A percentile compares a stretch with the other conserved stretches of the same genome.
Conservation (phyloP, 2,329 filamentous ascomycete species). For the Phaeosphaeria sp. region DNA sequence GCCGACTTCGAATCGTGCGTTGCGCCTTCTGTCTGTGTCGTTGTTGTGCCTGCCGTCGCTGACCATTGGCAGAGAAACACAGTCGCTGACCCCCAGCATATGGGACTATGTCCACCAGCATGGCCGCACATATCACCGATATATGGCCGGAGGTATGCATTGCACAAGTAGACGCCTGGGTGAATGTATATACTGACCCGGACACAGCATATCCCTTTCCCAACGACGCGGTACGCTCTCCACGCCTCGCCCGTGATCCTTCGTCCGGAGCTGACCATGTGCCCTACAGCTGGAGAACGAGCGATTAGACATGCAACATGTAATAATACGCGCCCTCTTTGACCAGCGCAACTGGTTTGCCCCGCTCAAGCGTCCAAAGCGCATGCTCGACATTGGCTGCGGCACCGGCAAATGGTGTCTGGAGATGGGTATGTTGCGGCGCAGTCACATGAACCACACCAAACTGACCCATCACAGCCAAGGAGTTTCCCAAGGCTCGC, state of each 20-base stretch:
- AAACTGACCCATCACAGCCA: slow-evolving; percentile 37
- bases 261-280: slow-evolving; percentile 17
- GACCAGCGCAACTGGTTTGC: slow-evolving; percentile 45
- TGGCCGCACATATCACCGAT: slow-evolving; percentile 51
- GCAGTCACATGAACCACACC: not conserved
- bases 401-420: slow-evolving; percentile 53
- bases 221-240: slow-evolving; percentile 44
- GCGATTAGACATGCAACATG: slow-evolving; percentile 48
- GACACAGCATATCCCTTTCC: slow-evolving; percentile 47
- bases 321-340: slow-evolving; percentile 48
- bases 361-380: slow-evolving; percentile 43
- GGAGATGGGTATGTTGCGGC: slow-evolving; percentile 47
- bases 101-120: slow-evolving; percentile 49
- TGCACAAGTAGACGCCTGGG: not conserved
- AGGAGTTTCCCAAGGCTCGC: slow-evolving; percentile 40
- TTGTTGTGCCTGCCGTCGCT: slow-evolving; percentile 18
- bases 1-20: slow-evolving; percentile 44
- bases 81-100: slow-evolving; percentile 49
- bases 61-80: slow-evolving; percentile 40
- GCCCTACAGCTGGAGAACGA: slow-evolving; percentile 44
- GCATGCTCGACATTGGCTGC: slow-evolving; percentile 52
- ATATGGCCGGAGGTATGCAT: slow-evolving; percentile 48
- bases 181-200: slow-evolving; percentile 26
- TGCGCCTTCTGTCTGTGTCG: slow-evolving; percentile 1
- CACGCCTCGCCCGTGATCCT: slow-evolving; percentile 6